A percentile compares a stretch with the other conserved stretches of the same genome.
Conservation (phyloP, 1,284 basidiomycete species). For the Tilletia setariae region DNA sequence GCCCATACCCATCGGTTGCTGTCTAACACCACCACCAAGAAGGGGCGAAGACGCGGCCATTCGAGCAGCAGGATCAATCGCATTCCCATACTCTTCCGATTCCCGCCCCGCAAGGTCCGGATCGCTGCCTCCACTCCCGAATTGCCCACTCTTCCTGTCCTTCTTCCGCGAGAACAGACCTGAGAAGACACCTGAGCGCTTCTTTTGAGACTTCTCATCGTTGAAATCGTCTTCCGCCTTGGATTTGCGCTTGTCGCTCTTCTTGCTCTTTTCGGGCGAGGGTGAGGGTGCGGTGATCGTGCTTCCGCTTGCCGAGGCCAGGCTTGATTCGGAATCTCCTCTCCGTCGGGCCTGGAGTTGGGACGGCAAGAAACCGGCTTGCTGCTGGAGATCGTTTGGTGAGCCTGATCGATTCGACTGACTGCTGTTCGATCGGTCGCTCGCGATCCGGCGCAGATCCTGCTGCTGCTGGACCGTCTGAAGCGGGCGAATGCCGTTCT, state of each 20-base stretch:
- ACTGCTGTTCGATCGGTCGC: conserved; percentile 35
- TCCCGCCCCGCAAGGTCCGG: background rate
- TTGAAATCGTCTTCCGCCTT: conserved; percentile 30
- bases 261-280: conserved; percentile 26
- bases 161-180: conserved; percentile 43
- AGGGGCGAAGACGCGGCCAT: conserved; percentile 30
- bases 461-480: conserved; percentile 15
- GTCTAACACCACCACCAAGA: conserved; percentile 4
- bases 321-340: conserved; percentile 37
- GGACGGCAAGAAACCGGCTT: conserved; percentile 35
- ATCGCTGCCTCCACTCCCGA: conserved; percentile 19
- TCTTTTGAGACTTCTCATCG: conserved; percentile 45
- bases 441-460: conserved; percentile 31
- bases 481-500: background rate
- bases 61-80: conserved; percentile 17
- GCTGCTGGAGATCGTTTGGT: conserved; percentile 13
- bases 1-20: conserved; percentile 36
- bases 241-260: conserved; percentile 33
- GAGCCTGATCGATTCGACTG: conserved; percentile 23
- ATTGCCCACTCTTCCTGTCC: conserved; percentile 44
- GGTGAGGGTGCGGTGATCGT: conserved; percentile 4
- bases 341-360: conserved; percentile 41
- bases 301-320: background rate
- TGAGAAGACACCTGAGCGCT: conserved; percentile 48
- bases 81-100: conserved; percentile 12